These are phyloP conservation scores for Aegle marmelos DNA, from an alignment of 345 rosid genomes.

Conservation along the genomic window DNA sequence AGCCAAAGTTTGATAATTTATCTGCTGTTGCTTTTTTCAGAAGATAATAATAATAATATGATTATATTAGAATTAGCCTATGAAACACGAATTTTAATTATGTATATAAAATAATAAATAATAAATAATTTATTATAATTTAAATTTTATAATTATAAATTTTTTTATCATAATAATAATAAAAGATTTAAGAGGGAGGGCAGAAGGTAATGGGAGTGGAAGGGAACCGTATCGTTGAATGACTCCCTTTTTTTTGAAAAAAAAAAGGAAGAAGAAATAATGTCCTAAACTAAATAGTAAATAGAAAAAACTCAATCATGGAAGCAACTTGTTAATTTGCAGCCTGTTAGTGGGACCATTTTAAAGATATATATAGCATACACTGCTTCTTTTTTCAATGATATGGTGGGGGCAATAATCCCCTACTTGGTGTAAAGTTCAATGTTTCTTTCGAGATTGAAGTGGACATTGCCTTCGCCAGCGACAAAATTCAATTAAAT, in stretches of 20 bases:
- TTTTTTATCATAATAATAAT: no score
- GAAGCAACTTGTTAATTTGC: constrained; percentile 1
- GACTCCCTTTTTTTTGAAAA: not conserved
- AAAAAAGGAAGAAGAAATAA: not conserved
- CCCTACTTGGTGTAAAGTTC: not conserved
- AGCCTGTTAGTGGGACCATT: not conserved
- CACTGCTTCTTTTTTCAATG: not conserved
- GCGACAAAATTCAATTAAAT: not conserved
- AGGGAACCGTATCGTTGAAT: not conserved
- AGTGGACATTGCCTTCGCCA: constrained; percentile 4
- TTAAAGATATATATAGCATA: not conserved
- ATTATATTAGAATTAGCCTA: no score
- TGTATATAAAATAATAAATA: no score
- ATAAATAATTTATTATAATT: no score
- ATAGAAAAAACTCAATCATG: not conserved
- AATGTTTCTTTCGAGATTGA: not conserved
- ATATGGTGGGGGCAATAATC: not conserved
- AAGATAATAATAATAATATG: no score
- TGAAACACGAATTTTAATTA: no score
- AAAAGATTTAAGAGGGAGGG: not conserved
- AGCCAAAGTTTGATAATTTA: not conserved
- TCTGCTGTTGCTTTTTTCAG: no score
- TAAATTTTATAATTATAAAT: no score
- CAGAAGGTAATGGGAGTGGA: not conserved
- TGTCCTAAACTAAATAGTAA: not conserved